A percentile compares a stretch with the other conserved stretches of the same genome.
phyloP scores from a whole-genome alignment of 1,284 basidiomycete species.

The Calocybe gambosa region DNA sequence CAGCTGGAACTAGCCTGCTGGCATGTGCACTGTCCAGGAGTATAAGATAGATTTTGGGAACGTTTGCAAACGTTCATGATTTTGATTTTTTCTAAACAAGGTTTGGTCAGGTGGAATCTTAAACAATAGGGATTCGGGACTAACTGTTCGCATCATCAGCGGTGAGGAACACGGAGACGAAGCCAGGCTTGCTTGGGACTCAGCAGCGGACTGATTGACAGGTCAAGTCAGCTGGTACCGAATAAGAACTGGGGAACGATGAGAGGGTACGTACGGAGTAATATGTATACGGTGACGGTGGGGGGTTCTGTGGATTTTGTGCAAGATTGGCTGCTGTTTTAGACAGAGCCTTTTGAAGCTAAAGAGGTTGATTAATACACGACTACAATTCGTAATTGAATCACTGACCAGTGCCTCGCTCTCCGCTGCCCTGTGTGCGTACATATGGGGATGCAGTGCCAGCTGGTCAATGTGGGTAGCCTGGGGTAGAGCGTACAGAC shows the following conservation, averaged over 20 bases:
- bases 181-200: conserved; percentile 25
- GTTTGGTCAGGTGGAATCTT: not conserved
- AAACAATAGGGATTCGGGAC: conserved; percentile 13
- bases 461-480: conserved; percentile 62
- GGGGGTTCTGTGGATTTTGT: conserved; percentile 26
- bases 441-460: conserved; percentile 62
- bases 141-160: conserved; percentile 50
- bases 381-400: not conserved
- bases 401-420: conserved; percentile 65
- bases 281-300: conserved; percentile 28
- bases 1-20: not conserved
- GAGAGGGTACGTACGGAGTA: conserved; percentile 27
- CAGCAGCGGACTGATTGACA: conserved; percentile 28
- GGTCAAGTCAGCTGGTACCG: conserved; percentile 5
- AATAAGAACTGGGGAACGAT: not conserved
- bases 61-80: not conserved
- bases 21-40: not conserved
- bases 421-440: conserved; percentile 56
- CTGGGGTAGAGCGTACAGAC: conserved; percentile 60
- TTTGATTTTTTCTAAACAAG: not conserved
- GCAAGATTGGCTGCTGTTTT: conserved; percentile 35
- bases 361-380: conserved; percentile 8
- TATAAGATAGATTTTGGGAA: not conserved
- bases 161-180: conserved; percentile 26
- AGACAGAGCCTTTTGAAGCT: conserved; percentile 48